A percentile compares a stretch with the other conserved stretches of the same genome.
Evolutionary conservation across 768 basidiomycete species (phyloP).

Genomic region (Tulasnella sp.): DNA sequence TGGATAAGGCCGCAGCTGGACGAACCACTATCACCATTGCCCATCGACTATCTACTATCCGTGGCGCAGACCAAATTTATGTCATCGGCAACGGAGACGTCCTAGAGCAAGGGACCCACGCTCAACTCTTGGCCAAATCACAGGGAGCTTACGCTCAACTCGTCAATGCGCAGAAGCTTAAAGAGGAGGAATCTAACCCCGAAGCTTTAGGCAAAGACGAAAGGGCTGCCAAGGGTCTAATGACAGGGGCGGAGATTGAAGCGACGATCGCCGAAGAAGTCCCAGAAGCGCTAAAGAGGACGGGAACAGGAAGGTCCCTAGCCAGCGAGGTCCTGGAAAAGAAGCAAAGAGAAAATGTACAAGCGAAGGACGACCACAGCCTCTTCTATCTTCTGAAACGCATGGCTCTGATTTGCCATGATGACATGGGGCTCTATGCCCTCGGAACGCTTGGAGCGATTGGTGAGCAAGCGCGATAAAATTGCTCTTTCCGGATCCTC

Average conservation of each 20-base stretch:
- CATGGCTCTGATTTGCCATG: slow-evolving; percentile 61
- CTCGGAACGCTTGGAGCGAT: slow-evolving; percentile 55
- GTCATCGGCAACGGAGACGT: slow-evolving; percentile 44
- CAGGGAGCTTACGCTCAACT: slow-evolving; percentile 34
- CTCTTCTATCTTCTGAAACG: slow-evolving; percentile 63
- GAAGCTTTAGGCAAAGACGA: slow-evolving; percentile 28
- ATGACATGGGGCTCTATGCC: slow-evolving; percentile 55
- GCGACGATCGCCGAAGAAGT: neutral
- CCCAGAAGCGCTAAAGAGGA: slow-evolving; percentile 32
- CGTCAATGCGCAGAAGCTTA: slow-evolving; percentile 33
- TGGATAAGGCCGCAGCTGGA: slow-evolving; percentile 53
- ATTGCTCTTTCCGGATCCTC: neutral
- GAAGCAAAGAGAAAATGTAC: slow-evolving; percentile 31
- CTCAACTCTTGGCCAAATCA: slow-evolving; percentile 31
- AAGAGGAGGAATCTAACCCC: slow-evolving; percentile 26
- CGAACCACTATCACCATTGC: slow-evolving; percentile 45
- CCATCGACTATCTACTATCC: slow-evolving; percentile 38
- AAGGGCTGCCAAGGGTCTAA: slow-evolving; percentile 23
- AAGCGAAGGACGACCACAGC: slow-evolving; percentile 39
- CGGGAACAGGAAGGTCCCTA: slow-evolving; percentile 50
- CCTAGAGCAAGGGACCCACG: slow-evolving; percentile 40
- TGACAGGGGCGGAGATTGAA: neutral
- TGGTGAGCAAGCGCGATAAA: slow-evolving; percentile 12
- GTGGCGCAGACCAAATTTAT: slow-evolving; percentile 37
- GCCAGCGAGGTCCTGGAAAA: slow-evolving; percentile 60